Evolutionary conservation across 139 green algal species (phyloP).

Genomic region (Pycnococcus provasolii): DNA sequence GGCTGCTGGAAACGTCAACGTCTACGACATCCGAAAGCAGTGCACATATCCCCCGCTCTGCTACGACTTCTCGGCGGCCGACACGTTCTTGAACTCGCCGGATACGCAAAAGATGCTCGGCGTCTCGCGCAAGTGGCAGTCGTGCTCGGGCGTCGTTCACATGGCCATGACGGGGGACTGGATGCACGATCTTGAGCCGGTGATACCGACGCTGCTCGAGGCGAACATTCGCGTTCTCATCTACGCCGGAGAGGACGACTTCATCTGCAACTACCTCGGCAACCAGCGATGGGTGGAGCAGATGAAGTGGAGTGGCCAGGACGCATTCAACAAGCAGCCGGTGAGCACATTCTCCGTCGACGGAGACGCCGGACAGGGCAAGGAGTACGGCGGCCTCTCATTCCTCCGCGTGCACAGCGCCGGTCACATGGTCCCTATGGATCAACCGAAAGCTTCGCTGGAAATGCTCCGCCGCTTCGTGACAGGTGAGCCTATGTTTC

Average conservation of each 20-base stretch:
- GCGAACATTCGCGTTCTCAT: slow-evolving; percentile 33
- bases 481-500: background rate
- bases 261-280: slow-evolving; percentile 47
- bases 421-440: slow-evolving; percentile 33
- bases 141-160: slow-evolving; percentile 25
- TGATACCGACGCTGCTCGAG: slow-evolving; percentile 36
- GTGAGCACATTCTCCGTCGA: slow-evolving; percentile 12
- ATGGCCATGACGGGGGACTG: slow-evolving; percentile 33
- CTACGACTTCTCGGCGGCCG: slow-evolving; percentile 36
- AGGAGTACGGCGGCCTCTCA: slow-evolving; percentile 1
- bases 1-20: slow-evolving; percentile 13
- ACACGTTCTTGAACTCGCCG: slow-evolving; percentile 26
- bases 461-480: slow-evolving; percentile 24
- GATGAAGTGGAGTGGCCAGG: slow-evolving; percentile 34
- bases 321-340: slow-evolving; percentile 17
- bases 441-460: slow-evolving; percentile 14
- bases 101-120: slow-evolving; percentile 25
- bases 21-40: slow-evolving; percentile 40
- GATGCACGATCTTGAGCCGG: slow-evolving; percentile 35
- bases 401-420: slow-evolving; percentile 18
- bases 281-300: slow-evolving; percentile 33
- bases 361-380: slow-evolving; percentile 18
- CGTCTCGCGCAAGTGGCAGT: slow-evolving; percentile 25
- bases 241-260: slow-evolving; percentile 40
- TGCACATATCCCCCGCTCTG: slow-evolving; percentile 28